phyloP scores from a whole-genome alignment of 371 early-diverging fungal species.

The Rhizopus stolonifer region DNA sequence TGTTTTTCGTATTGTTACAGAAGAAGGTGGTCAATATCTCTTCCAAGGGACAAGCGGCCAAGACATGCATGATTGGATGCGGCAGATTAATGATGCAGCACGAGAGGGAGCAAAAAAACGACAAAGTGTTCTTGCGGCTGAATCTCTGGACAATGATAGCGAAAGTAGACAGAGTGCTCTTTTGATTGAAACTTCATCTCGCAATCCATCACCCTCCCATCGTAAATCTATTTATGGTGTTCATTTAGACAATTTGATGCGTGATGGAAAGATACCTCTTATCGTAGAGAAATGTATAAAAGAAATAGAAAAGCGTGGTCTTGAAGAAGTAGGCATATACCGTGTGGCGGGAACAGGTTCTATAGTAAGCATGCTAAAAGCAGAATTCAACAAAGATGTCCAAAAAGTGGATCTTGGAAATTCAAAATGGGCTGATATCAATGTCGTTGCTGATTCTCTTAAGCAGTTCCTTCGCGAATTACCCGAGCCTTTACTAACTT shows the following conservation, averaged over 20 bases:
- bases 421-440: conserved; percentile 79
- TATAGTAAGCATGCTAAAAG: conserved; percentile 61
- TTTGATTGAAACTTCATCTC: not conserved
- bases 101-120: conserved; percentile 75
- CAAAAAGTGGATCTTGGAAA: conserved; percentile 57
- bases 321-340: conserved; percentile 85
- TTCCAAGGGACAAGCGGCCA: conserved; percentile 70
- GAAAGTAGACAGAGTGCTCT: not conserved
- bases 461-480: conserved; percentile 93
- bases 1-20: conserved; percentile 82
- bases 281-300: conserved; percentile 70
- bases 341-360: conserved; percentile 76
- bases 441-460: conserved; percentile 86
- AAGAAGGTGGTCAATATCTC: conserved; percentile 80
- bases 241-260: conserved; percentile 59
- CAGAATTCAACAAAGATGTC: conserved; percentile 60
- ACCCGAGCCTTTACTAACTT: conserved; percentile 92
- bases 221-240: conserved; percentile 60
- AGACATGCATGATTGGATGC: conserved; percentile 81
- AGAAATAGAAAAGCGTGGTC: conserved; percentile 77
- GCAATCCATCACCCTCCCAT: conserved; percentile 1
- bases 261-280: conserved; percentile 55
- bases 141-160: conserved; percentile 12
- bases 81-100: conserved; percentile 69
- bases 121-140: conserved; percentile 43